These are phyloP conservation scores for Kazachstania viticola DNA, from an alignment of 805 yeast genomes.

Conservation along the genomic window DNA sequence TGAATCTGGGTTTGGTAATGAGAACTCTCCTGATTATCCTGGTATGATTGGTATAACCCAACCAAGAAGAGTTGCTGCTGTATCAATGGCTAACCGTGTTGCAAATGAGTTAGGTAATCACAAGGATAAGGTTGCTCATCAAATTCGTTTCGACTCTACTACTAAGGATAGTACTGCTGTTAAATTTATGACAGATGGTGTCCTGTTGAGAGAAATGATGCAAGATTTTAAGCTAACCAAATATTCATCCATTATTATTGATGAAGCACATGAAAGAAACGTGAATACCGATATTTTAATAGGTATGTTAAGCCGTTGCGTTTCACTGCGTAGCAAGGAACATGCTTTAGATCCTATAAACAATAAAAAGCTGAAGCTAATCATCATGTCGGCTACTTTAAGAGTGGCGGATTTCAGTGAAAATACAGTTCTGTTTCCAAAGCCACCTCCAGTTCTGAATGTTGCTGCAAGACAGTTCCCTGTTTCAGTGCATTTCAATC, in stretches of 20 bases:
- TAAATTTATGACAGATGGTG: constrained; percentile 94
- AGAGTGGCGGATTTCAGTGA: constrained; percentile 90
- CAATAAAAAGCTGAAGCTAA: constrained; percentile 58
- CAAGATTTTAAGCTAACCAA: constrained; percentile 67
- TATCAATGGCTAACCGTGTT: constrained; percentile 80
- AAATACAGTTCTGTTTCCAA: constrained; percentile 52
- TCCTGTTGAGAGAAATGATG: constrained; percentile 85
- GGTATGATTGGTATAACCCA: constrained; percentile 97
- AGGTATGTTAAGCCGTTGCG: constrained; percentile 86
- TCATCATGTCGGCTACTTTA: constrained; percentile 95
- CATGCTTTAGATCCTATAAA: constrained; percentile 35
- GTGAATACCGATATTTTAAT: constrained; percentile 91
- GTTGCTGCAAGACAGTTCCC: constrained; percentile 93
- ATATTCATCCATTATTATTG: constrained; percentile 81
- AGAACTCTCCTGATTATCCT: constrained; percentile 47
- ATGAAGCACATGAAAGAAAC: constrained; percentile 97
- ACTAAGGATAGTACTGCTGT: constrained; percentile 54
- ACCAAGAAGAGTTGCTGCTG: constrained; percentile 90
- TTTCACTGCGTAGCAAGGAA: constrained; percentile 54
- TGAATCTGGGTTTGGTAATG: constrained; percentile 80
- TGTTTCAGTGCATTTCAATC: constrained; percentile 81
- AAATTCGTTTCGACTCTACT: constrained; percentile 69
- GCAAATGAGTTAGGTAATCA: constrained; percentile 65
- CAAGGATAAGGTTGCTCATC: constrained; percentile 61
- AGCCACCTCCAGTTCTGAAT: constrained; percentile 76